Conservation (phyloP, 2,329 filamentous ascomycete genomes). For the Fusarium sp. region DNA sequence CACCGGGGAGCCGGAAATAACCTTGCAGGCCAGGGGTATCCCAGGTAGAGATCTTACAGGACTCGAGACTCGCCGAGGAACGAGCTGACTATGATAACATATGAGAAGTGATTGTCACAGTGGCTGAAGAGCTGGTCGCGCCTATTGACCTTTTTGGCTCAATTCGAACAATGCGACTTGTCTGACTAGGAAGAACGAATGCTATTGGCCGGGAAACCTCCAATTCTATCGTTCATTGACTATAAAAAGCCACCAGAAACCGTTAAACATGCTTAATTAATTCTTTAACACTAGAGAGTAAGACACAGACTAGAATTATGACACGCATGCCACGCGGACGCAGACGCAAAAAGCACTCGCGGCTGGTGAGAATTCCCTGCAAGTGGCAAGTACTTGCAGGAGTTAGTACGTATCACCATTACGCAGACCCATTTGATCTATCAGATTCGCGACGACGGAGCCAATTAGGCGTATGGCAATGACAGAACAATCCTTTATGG, state of each 20-base stretch:
- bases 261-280: no score
- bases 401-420: neutral
- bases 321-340: no score
- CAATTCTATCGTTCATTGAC: no score
- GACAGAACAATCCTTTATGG: neutral
- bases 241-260: no score
- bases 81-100: conserved; percentile 9
- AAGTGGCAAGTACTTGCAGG: conserved; percentile 4
- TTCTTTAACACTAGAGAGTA: conserved; percentile 4
- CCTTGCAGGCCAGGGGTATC: neutral
- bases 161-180: no score
- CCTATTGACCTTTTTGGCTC: no score
- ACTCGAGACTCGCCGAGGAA: neutral
- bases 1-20: neutral
- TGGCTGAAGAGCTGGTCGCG: neutral
- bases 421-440: conserved; percentile 7
- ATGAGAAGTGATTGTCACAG: conserved; percentile 18
- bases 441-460: conserved; percentile 5
- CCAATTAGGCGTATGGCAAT: neutral
- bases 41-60: conserved; percentile 4
- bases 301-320: no score
- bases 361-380: neutral
- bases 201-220: no score
- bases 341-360: neutral
- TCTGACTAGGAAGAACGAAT: no score